These are phyloP conservation scores for Hypoxylon lienhwacheense DNA, from an alignment of 495 filamentous ascomycete genomes.

Conservation along the genomic window DNA sequence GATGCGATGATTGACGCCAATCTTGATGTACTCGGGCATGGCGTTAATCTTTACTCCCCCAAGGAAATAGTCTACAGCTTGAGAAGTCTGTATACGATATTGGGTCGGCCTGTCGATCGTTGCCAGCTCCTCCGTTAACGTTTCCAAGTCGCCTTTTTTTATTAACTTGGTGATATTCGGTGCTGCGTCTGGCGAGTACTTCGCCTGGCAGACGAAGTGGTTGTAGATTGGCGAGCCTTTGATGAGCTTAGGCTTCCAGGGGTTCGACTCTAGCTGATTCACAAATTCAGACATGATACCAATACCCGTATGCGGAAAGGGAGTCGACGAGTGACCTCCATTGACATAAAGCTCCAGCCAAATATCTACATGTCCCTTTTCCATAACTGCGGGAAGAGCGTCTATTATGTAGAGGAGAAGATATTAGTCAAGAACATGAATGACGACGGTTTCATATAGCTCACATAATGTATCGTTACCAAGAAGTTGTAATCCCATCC, in stretches of 20 bases:
- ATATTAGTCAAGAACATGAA: constrained; percentile 44
- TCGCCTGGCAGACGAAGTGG: constrained; percentile 56
- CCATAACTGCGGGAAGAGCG: constrained; percentile 46
- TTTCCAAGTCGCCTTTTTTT: constrained; percentile 58
- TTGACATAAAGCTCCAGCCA: constrained; percentile 58
- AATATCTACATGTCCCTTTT: constrained; percentile 59
- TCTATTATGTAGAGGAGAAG: constrained; percentile 49
- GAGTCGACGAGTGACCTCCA: constrained; percentile 63
- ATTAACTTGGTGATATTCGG: constrained; percentile 40
- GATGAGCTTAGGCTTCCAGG: constrained; percentile 49
- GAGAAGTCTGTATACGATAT: constrained; percentile 64
- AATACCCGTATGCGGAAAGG: constrained; percentile 64
- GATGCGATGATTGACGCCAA: constrained; percentile 66
- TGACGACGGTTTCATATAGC: constrained; percentile 17
- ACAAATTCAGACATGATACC: constrained; percentile 65
- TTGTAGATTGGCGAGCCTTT: constrained; percentile 42
- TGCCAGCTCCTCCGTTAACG: constrained; percentile 58
- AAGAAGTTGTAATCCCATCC: constrained; percentile 51
- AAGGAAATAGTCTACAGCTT: constrained; percentile 47
- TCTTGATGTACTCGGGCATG: constrained; percentile 62
- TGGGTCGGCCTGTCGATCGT: constrained; percentile 54
- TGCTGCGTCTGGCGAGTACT: constrained; percentile 35
- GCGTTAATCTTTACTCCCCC: constrained; percentile 63
- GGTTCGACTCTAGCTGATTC: constrained; percentile 60
- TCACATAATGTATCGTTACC: constrained; percentile 40